Evolutionary conservation across 345 rosid species (phyloP).

Genomic region (Eucalyptus paniculata): DNA sequence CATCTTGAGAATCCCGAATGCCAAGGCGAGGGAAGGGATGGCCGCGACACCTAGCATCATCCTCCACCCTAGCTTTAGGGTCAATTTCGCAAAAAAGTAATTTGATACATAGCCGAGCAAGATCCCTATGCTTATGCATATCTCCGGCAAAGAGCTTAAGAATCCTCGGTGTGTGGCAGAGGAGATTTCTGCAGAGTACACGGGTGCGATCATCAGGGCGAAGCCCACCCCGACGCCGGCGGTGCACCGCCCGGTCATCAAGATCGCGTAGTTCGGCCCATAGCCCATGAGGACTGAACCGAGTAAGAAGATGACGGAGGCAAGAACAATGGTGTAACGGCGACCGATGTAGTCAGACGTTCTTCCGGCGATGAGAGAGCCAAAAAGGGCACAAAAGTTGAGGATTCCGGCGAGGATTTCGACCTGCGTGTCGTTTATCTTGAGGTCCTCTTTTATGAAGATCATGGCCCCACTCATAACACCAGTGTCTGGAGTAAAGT

Average conservation of each 20-base stretch:
- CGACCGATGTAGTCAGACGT: conserved; percentile 69
- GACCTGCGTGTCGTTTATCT: conserved; percentile 5
- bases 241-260: conserved; percentile 55
- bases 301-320: conserved; percentile 58
- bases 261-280: conserved; percentile 46
- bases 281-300: conserved; percentile 85
- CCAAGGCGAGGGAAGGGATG: conserved; percentile 33
- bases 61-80: conserved; percentile 89
- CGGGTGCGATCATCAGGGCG: conserved; percentile 89
- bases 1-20: conserved; percentile 52
- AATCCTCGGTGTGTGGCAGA: conserved; percentile 56
- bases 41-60: conserved; percentile 90
- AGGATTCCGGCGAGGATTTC: conserved; percentile 75
- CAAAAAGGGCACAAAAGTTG: conserved; percentile 25
- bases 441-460: conserved; percentile 62
- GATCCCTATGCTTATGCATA: conserved; percentile 69
- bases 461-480: conserved; percentile 98
- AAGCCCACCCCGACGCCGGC: conserved; percentile 87
- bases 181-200: conserved; percentile 76
- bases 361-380: conserved; percentile 64
- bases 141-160: conserved; percentile 64
- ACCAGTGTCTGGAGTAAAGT: conserved; percentile 51
- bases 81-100: conserved; percentile 37
- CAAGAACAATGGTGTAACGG: conserved; percentile 35
- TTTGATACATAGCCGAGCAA: conserved; percentile 62